These are phyloP conservation scores for Hypseocharis bilobata DNA, from an alignment of 441 rosid species.

Conservation along the genomic window DNA sequence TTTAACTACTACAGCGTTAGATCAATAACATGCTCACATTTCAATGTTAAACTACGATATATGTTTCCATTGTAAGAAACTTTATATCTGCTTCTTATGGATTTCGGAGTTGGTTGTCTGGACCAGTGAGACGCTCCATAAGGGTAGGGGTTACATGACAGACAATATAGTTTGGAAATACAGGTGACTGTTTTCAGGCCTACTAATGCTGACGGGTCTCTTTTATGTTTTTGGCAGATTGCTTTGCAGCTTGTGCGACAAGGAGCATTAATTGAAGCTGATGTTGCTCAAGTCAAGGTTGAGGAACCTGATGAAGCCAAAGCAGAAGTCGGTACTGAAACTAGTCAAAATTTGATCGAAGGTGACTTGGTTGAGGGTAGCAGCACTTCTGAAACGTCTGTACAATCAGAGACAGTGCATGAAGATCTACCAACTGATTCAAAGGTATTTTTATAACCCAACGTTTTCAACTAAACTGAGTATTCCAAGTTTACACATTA, in stretches of 20 bases:
- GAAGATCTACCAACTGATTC: slow-evolving; percentile 23
- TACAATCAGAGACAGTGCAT: slow-evolving; percentile 18
- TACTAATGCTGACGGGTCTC: slow-evolving; percentile 2
- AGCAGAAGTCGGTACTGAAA: slow-evolving; percentile 23
- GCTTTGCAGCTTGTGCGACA: slow-evolving; percentile 78
- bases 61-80: neutral
- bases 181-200: slow-evolving; percentile 2
- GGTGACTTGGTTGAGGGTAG: slow-evolving; percentile 30
- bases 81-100: neutral
- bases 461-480: neutral
- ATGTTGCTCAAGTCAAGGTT: slow-evolving; percentile 26
- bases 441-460: slow-evolving; percentile 27
- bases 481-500: neutral
- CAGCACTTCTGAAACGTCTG: slow-evolving; percentile 23
- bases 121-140: neutral
- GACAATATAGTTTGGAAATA: neutral
- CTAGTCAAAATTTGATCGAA: slow-evolving; percentile 25
- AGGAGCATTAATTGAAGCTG: slow-evolving; percentile 44
- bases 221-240: slow-evolving; percentile 43
- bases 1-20: slow-evolving; percentile 4
- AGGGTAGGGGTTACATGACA: too few relatives aligned
- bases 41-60: neutral
- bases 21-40: neutral
- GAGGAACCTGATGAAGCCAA: slow-evolving; percentile 27
- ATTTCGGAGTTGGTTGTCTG: neutral